A percentile compares a stretch with the other conserved stretches of the same genome.
Conservation (phyloP, 2,329 filamentous ascomycete species). For the Diplodia scrobiculata region DNA sequence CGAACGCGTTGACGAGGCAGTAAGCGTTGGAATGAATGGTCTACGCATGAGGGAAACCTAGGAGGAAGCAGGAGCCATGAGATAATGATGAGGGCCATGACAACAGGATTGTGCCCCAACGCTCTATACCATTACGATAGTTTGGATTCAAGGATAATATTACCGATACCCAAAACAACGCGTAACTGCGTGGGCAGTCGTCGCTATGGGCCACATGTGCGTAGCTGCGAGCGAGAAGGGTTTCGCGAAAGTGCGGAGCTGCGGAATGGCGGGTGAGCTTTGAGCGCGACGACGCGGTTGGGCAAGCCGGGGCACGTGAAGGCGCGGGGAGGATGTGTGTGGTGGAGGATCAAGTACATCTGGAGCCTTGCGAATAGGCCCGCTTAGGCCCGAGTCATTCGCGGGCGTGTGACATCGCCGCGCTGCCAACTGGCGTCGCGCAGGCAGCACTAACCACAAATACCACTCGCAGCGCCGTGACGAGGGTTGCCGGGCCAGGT, state of each 20-base stretch:
- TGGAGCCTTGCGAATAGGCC: not conserved
- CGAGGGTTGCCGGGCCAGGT: constrained; percentile 24
- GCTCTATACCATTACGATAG: constrained; percentile 16
- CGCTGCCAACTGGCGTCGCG: constrained; percentile 16
- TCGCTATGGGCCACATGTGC: not conserved
- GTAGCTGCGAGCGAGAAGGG: no score
- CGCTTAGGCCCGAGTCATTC: constrained; percentile 2
- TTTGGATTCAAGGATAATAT: not conserved
- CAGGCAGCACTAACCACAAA: constrained; percentile 22
- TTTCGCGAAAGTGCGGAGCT: not conserved
- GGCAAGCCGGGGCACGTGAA: not conserved
- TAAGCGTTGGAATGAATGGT: not conserved
- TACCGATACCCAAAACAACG: not conserved
- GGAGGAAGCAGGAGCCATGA: not conserved
- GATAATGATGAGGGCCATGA: constrained; percentile 1
- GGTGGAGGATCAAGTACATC: not conserved
- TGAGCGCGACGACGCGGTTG: no score
- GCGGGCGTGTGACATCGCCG: constrained; percentile 18
- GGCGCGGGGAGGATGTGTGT: not conserved
- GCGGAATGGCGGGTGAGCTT: not conserved
- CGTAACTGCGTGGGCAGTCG: not conserved
- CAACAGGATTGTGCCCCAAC: not conserved
- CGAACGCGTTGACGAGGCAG: not conserved
- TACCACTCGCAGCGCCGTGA: constrained; percentile 10
- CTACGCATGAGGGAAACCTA: not conserved